Base-by-base conservation (phyloP, 352 stramenopile genomes). In the Blastocystis sp. region DNA sequence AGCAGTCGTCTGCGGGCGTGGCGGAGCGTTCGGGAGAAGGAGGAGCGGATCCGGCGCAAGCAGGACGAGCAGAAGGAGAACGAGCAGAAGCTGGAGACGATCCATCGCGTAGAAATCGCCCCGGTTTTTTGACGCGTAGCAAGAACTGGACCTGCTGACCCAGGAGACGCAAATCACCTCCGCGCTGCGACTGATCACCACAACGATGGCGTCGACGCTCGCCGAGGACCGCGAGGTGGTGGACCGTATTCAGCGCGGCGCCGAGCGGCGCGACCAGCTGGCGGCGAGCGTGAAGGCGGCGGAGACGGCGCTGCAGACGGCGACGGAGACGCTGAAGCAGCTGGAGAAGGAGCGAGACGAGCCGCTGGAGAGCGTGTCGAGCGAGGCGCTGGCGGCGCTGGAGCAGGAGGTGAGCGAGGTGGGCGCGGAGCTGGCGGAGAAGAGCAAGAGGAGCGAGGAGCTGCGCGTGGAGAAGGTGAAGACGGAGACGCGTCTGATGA, bases 341-440 rank as follows among this genome's bases (percentile, higher is more conserved):
- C 74, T 85, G 6, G 41, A 67, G 24, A 12, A 24, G 16, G 74
- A 85, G 24, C 65, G 59, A 26, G 31, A 33, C 16, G 21, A 21
- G 35, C 13, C 21, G 9, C 55, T 85, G 59, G 74, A 85, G 41
- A 0, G 0, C 6, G 45, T 2, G 26, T 33, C 60, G 26, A 77
- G 26, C 26, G 45, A 80, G 51, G 62, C 91, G 61, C 29, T 78
- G 13, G 24, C n/a, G 51, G 41, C 62, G 19, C 35, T 71, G 61
- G 61, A 89, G 16, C 94, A 96, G 19, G 94, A 98, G 90, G 92
- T 98, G 24, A 92, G 93, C 31, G 94, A 96, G 80, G 95, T 95
- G 1, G 93, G 92, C 74, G 91, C 92, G 16, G 88, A 93, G 9
- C 92, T 96, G 26, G 88, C 61, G 13, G 29, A 31, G 21, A 29